Evolutionary conservation across 78 protist species (phyloP).

Genomic region (Dictyostelium discoideum): dicty_2.7 NC_007090.3:4480501-4481000

Average conservation of each 20-base stretch:
- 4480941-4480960: too few relatives aligned
- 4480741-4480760: background rate
- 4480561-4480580: background rate
- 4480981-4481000: background rate
- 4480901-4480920: too few relatives aligned
- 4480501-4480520: background rate
- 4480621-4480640: background rate
- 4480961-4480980: background rate
- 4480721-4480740: background rate
- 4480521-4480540: background rate
- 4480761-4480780: background rate
- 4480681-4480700: background rate
- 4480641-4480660: background rate
- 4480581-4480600: background rate
- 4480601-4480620: background rate
- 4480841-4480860: too few relatives aligned
- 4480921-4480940: too few relatives aligned
- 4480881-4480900: background rate
- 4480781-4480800: background rate
- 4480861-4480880: background rate
- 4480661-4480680: background rate
- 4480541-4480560: background rate
- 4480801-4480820: background rate
- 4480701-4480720: background rate
- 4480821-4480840: too few relatives aligned